A percentile compares a stretch with the other conserved stretches of the same genome.
Conservation (phyloP, 139 green algal genomes). For the Chlorella ohadii region DNA sequence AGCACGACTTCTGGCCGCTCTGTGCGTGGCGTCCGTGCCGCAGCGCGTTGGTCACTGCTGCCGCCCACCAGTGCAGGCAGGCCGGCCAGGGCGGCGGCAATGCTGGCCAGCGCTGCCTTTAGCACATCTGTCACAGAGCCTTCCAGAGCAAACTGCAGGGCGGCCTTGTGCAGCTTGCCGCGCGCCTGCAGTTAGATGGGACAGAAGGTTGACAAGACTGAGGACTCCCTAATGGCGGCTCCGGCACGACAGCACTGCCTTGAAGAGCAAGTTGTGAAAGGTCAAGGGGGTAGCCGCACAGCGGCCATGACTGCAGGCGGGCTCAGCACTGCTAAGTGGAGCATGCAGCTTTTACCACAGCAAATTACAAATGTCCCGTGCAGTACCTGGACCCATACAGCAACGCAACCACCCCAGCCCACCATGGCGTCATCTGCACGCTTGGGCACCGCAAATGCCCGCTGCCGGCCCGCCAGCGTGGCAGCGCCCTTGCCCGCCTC, state of each 20-base stretch:
- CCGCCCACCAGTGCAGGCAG: neutral
- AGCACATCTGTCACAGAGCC: constrained; percentile 19
- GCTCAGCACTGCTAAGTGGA: no score
- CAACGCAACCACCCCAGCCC: no score
- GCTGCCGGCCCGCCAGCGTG: constrained; percentile 29
- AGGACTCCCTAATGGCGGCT: neutral
- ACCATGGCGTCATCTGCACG: constrained; percentile 26
- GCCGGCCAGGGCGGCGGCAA: neutral
- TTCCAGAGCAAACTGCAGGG: constrained; percentile 14
- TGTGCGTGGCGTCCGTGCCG: neutral
- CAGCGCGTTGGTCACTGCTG: neutral
- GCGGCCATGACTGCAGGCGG: no score
- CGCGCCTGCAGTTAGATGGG: neutral
- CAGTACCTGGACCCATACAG: no score
- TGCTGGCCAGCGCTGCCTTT: constrained; percentile 10
- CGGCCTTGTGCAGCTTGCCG: constrained; percentile 31
- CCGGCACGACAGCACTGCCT: no score
- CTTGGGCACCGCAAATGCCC: neutral
- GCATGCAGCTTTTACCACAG: no score
- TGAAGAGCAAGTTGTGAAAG: no score
- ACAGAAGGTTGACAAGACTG: neutral
- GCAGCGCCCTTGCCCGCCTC: neutral
- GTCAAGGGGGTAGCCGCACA: no score
- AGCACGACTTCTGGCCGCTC: neutral
- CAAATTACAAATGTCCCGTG: no score